These are phyloP conservation scores for Hanseniaspora nectarophila DNA, from an alignment of 805 yeast species.

Conservation along the genomic window DNA sequence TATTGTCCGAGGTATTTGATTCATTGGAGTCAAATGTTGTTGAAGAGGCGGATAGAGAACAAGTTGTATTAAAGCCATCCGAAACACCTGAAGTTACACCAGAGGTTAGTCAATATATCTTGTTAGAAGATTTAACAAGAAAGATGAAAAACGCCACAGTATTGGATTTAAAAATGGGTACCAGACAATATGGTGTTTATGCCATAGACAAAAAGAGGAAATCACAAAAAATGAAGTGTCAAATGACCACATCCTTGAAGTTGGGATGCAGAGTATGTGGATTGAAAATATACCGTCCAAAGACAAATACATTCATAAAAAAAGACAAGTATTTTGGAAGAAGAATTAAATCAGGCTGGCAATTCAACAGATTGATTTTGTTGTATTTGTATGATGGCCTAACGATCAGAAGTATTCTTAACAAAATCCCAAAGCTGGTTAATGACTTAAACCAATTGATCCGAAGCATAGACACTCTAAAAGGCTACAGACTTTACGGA, in stretches of 20 bases:
- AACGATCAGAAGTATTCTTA: constrained; percentile 42
- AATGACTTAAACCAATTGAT: constrained; percentile 48
- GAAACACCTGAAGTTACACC: constrained; percentile 20
- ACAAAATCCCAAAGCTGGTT: constrained; percentile 57
- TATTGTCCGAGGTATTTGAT: constrained; percentile 55
- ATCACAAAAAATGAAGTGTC: constrained; percentile 76
- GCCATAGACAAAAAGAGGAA: constrained; percentile 58
- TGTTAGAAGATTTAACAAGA: constrained; percentile 80
- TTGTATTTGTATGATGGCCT: constrained; percentile 73
- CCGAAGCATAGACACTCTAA: constrained; percentile 41
- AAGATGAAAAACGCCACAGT: constrained; percentile 81
- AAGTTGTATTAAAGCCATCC: no score
- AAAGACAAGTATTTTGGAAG: constrained; percentile 92
- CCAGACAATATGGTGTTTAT: constrained; percentile 95
- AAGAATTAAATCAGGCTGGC: constrained; percentile 52
- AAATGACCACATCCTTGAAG: constrained; percentile 61
- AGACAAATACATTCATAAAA: constrained; percentile 40
- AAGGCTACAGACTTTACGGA: constrained; percentile 82
- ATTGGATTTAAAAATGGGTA: constrained; percentile 92
- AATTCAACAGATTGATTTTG: constrained; percentile 63
- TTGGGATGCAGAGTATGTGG: constrained; percentile 94
- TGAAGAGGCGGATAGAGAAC: no score
- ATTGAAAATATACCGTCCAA: constrained; percentile 66
- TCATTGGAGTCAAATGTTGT: no score
- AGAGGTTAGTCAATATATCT: constrained; percentile 47